These are phyloP conservation scores for Sporothrix euskadiensis DNA, from an alignment of 2,329 filamentous ascomycete species.

Conservation along the genomic window DNA sequence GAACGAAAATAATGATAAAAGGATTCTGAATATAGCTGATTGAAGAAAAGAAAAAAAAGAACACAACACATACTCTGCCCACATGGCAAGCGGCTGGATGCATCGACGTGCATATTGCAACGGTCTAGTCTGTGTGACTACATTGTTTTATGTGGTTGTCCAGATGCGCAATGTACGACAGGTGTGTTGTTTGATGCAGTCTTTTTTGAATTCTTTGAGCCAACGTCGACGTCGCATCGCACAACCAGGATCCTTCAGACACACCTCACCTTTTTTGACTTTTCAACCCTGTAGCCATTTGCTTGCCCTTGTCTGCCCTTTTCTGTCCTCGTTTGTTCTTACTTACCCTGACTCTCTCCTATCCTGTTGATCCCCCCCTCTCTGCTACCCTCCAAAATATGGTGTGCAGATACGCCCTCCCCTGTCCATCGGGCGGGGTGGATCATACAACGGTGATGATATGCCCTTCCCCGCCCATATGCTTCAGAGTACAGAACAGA, in stretches of 20 bases:
- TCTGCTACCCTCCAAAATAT: background rate
- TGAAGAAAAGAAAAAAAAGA: background rate
- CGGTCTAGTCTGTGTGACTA: background rate
- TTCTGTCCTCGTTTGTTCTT: background rate
- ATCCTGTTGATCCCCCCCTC: background rate
- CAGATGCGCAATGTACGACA: background rate
- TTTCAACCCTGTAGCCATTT: background rate
- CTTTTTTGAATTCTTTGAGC: background rate
- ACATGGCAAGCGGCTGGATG: background rate
- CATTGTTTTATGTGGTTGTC: conserved; percentile 17
- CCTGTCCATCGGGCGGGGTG: background rate
- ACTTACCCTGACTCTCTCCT: background rate
- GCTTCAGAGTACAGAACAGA: background rate
- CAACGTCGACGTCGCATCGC: background rate
- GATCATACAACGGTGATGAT: conserved; percentile 7
- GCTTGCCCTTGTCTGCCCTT: background rate
- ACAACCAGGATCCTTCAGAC: background rate
- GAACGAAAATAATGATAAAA: no score
- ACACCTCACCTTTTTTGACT: background rate
- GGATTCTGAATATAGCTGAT: background rate
- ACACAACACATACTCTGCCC: background rate
- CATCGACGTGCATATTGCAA: conserved; percentile 10
- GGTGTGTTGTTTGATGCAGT: background rate
- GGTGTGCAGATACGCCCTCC: conserved; percentile 11
- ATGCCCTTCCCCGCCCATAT: background rate